Evolutionary conservation across 1,284 basidiomycete species (phyloP).

Genomic region (Moniliella sp.): DNA sequence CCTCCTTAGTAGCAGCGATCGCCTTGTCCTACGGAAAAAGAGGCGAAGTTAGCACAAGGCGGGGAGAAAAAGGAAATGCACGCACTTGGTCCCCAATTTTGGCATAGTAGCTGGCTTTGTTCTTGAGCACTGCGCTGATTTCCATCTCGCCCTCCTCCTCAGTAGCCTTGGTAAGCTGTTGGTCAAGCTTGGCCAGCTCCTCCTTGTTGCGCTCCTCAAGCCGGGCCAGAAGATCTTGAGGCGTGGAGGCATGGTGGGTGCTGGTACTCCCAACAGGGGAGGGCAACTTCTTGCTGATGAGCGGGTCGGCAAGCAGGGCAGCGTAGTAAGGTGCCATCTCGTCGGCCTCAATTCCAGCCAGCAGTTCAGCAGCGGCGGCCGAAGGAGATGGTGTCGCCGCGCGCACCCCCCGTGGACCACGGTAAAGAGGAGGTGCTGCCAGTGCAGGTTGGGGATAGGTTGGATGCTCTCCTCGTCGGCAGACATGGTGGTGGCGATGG

Average conservation of each 20-base stretch:
- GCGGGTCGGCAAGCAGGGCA: conserved; percentile 17
- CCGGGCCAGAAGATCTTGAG: conserved; percentile 43
- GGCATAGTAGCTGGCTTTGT: conserved; percentile 66
- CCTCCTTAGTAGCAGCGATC: conserved; percentile 57
- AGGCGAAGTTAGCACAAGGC: not conserved
- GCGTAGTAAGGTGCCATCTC: conserved; percentile 32
- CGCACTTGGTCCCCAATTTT: conserved; percentile 66
- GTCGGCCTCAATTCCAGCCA: conserved; percentile 63
- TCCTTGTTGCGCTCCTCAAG: conserved; percentile 57
- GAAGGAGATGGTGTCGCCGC: not conserved
- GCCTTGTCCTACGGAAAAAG: conserved; percentile 6
- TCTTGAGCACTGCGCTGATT: conserved; percentile 63
- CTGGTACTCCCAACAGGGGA: not conserved
- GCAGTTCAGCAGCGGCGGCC: conserved; percentile 47
- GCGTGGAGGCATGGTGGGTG: not conserved
- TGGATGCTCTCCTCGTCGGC: conserved; percentile 19
- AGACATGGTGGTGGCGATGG: not conserved
- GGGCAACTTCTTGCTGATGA: conserved; percentile 22
- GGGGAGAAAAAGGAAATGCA: not conserved
- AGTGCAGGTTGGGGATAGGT: conserved; percentile 25
- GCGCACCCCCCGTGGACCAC: not conserved
- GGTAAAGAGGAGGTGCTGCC: conserved; percentile 28
- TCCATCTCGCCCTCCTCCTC: conserved; percentile 83
- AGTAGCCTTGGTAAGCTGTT: conserved; percentile 60
- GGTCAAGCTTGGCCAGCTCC: conserved; percentile 56